Base-by-base conservation (phyloP, 257 asterid genomes). In the Capsicum rhomboideum region DNA sequence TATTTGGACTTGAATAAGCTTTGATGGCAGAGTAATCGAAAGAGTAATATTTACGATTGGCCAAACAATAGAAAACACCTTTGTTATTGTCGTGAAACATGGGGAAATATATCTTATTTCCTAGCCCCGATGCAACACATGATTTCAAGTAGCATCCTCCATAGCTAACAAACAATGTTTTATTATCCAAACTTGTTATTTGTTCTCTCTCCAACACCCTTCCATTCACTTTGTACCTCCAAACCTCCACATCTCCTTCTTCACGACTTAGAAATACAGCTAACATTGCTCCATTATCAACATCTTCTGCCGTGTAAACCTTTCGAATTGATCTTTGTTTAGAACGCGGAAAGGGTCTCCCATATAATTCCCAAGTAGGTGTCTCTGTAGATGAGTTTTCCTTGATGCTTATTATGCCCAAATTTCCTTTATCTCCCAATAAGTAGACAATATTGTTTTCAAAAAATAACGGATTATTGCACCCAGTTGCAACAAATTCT, bases 131-230 rank as follows among this genome's bases (percentile, higher is more conserved):
- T 1, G 78, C 28, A 69, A 37, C 9, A 10, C 18, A 69, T 34
- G 78, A 12, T 69, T 69, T 69, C 53, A 69, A 69, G 78, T 18
- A 69, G 8, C 10, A 69, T 0, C 52, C 29, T 37, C 6, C 78
- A 0, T 0, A 10, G 1, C 29, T 68, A 9, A 68, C 29, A 37
- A 68, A 68, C 17, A 69, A 40, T 10, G 78, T 69, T 69, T 69
- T 69, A 69, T 69, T 20, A 37, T 69, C 52, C 52, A 69, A 69
- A 69, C 17, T 69, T 9, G 29, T 69, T n/a, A n/a, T n/a, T n/a
- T n/a, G n/a, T n/a, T n/a, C n/a, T n/a, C n/a, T n/a, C n/a, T n/a
- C n/a, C n/a, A 69, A 37, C 1, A 0, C 16, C 7, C 6, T 37
- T 37, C 28, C 0, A 40, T 69, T 69, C 2, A 69, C 4, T n/a